phyloP scores from a whole-genome alignment of 306 rosid genomes.

The Glycine latifolia region DNA sequence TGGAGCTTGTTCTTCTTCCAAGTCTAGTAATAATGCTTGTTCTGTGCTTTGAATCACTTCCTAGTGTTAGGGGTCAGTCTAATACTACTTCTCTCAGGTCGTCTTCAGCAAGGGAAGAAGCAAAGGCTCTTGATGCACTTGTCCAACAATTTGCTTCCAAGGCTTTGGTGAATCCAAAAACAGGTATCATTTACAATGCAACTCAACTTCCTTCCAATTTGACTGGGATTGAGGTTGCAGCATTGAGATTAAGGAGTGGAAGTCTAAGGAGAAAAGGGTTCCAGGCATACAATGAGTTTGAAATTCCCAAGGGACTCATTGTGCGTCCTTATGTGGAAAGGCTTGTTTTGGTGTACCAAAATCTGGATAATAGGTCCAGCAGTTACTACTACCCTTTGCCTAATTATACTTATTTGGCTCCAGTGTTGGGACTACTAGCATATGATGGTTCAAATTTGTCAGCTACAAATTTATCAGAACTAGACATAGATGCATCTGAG shows the following conservation, averaged over 20 bases:
- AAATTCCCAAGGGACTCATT: slow-evolving; percentile 59
- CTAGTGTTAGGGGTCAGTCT: slow-evolving; percentile 56
- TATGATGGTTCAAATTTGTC: slow-evolving; percentile 71
- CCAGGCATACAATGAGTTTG: slow-evolving; percentile 67
- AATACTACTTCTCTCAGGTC: slow-evolving; percentile 31
- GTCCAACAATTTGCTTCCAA: slow-evolving; percentile 68
- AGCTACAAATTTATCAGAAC: slow-evolving; percentile 60
- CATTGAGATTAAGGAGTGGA: slow-evolving; percentile 83
- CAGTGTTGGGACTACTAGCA: slow-evolving; percentile 86
- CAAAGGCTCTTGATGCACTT: slow-evolving; percentile 54
- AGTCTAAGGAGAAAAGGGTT: slow-evolving; percentile 81
- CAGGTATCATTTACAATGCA: slow-evolving; percentile 63
- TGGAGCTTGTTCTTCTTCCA: slow-evolving; percentile 61
- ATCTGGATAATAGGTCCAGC: slow-evolving; percentile 68
- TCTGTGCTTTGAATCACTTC: slow-evolving; percentile 56
- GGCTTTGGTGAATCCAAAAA: slow-evolving; percentile 64
- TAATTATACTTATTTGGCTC: slow-evolving; percentile 79
- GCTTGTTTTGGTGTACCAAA: slow-evolving; percentile 90
- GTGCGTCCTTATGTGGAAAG: slow-evolving; percentile 79
- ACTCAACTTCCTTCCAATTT: slow-evolving; percentile 59
- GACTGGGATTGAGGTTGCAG: slow-evolving; percentile 60
- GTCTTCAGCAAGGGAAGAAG: slow-evolving; percentile 48
- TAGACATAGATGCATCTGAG: slow-evolving; percentile 54
- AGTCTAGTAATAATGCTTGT: slow-evolving; percentile 62
- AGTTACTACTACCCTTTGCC: slow-evolving; percentile 60